A percentile compares a stretch with the other conserved stretches of the same genome.
phyloP scores from a whole-genome alignment of 345 rosid species.

The Angophora floribunda region DNA sequence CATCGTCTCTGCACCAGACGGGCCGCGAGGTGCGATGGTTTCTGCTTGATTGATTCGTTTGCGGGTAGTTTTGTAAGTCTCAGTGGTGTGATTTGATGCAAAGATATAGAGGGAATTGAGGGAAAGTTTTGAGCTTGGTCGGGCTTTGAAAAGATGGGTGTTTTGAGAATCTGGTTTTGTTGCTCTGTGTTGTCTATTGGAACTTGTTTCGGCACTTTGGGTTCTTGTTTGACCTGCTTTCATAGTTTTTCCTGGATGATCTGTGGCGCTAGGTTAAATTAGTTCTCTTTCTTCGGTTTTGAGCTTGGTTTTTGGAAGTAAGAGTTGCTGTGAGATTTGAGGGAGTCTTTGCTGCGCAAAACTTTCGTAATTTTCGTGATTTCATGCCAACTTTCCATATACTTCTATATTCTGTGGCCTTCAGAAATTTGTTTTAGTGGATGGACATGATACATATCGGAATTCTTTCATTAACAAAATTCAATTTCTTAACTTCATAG shows the following conservation, averaged over 20 bases:
- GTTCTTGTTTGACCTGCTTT: neutral
- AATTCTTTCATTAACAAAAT: neutral
- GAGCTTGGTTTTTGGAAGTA: neutral
- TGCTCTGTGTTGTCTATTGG: neutral
- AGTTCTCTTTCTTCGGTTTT: neutral
- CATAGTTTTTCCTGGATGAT: neutral
- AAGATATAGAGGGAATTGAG: neutral
- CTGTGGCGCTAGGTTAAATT: neutral
- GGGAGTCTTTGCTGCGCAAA: neutral
- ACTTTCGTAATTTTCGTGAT: neutral
- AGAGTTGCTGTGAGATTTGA: neutral
- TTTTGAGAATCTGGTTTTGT: neutral
- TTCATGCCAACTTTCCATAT: neutral
- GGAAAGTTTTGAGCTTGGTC: neutral
- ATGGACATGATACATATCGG: neutral
- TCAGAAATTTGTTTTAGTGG: neutral
- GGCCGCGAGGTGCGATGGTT: slow-evolving; percentile 61
- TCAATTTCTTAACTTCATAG: neutral
- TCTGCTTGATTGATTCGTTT: neutral
- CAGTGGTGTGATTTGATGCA: neutral
- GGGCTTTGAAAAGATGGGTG: neutral
- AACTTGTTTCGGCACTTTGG: neutral
- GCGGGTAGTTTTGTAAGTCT: neutral
- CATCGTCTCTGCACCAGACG: slow-evolving; percentile 62
- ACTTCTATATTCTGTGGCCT: neutral